phyloP scores from a whole-genome alignment of 495 filamentous ascomycete genomes.

The Aspergillus mulundensis region DNA sequence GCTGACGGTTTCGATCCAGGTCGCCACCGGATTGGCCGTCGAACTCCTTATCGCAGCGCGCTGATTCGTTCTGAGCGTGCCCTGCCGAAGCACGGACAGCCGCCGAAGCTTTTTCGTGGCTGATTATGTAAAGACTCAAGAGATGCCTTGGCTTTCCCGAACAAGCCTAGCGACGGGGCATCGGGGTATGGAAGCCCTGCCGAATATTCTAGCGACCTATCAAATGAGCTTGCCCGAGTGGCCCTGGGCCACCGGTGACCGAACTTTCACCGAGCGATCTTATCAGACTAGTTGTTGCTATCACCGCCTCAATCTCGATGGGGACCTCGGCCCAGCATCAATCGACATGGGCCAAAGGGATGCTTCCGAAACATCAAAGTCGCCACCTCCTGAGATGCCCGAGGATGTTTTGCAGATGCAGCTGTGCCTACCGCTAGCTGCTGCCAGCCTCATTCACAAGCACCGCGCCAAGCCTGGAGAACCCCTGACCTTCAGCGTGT shows the following conservation, averaged over 20 bases:
- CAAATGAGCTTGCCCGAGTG: neutral
- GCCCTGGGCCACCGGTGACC: neutral
- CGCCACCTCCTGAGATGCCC: neutral
- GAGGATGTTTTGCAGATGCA: constrained; percentile 1
- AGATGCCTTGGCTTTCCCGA: neutral
- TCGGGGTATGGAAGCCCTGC: neutral
- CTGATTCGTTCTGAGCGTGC: constrained; percentile 12
- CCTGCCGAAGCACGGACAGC: constrained; percentile 17
- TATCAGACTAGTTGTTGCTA: neutral
- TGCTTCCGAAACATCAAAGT: neutral
- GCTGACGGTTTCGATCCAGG: constrained; percentile 6
- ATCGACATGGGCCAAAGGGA: neutral
- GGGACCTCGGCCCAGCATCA: neutral
- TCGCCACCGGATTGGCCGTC: constrained; percentile 18
- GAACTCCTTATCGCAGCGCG: constrained; percentile 17
- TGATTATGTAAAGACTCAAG: constrained; percentile 1
- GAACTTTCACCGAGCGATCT: constrained; percentile 5
- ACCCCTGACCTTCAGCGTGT: neutral
- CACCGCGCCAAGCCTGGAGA: constrained; percentile 12
- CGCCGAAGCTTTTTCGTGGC: constrained; percentile 17
- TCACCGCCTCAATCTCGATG: neutral
- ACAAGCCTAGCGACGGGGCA: neutral
- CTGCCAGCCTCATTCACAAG: constrained; percentile 1
- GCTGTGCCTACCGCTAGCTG: neutral
- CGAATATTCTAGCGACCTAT: constrained; percentile 6